A percentile compares a stretch with the other conserved stretches of the same genome.
Conservation (phyloP, 2,329 filamentous ascomycete genomes). For the Fusarium caatingaense region DNA sequence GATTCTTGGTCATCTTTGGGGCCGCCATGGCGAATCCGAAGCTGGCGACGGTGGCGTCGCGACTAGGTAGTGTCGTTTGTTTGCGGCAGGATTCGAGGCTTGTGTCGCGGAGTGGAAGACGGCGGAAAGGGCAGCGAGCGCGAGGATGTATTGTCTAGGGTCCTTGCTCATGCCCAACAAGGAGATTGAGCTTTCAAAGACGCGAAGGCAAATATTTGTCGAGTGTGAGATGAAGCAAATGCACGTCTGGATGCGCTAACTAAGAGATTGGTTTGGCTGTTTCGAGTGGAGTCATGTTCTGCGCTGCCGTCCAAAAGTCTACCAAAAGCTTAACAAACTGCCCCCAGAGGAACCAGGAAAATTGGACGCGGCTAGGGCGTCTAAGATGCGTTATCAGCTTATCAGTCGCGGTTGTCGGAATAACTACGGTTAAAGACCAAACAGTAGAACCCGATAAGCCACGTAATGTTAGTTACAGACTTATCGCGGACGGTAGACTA, state of each 20-base stretch:
- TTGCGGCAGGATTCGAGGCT: constrained; percentile 47
- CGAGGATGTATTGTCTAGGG: constrained; percentile 53
- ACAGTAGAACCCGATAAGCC: constrained; percentile 6
- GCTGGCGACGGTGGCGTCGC: constrained; percentile 43
- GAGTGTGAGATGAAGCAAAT: constrained; percentile 16
- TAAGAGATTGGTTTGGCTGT: constrained; percentile 32
- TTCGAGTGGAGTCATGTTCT: constrained; percentile 31
- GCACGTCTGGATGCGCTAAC: constrained; percentile 28
- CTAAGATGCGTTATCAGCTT: constrained; percentile 28
- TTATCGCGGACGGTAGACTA: constrained; percentile 8
- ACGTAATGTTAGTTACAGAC: constrained; percentile 33
- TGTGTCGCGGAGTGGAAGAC: constrained; percentile 53
- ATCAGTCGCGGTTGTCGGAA: constrained; percentile 28
- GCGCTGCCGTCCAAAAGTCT: constrained; percentile 28
- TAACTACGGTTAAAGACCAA: constrained; percentile 11
- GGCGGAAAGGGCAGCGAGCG: constrained; percentile 51
- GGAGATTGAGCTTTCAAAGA: background rate
- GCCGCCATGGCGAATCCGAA: constrained; percentile 64
- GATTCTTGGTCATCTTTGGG: constrained; percentile 90
- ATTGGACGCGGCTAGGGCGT: constrained; percentile 12
- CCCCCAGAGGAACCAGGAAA: background rate
- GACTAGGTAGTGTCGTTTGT: constrained; percentile 43
- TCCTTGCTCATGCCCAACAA: constrained; percentile 52
- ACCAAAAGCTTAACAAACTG: constrained; percentile 1
- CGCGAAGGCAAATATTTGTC: background rate